Base-by-base conservation (phyloP, 164 flowering plant species). In the Kalanchoe fedtschenkoi region DNA sequence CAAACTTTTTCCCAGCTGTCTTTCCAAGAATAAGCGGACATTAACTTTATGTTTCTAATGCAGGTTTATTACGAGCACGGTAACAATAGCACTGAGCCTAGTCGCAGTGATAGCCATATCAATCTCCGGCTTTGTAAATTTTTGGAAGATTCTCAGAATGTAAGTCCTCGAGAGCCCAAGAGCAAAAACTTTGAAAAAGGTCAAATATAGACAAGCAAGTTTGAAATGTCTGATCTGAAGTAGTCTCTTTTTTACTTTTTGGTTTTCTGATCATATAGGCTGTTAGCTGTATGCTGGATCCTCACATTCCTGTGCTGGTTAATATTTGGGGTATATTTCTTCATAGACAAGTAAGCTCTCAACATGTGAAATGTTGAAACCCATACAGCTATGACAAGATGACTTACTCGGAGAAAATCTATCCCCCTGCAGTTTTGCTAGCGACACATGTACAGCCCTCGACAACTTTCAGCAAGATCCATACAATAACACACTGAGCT, bases 391-490 rank as follows among this genome's bases (percentile, higher is more conserved):
- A 3, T 22, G 16, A 24, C 24, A 6, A 21, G 29, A 22, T 30
- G 33, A 14, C 37, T 26, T 33, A 32, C 16, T 29, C 5, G 19
- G 34, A 41, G 59, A 55, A 35, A 9, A 51, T 14, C 67, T 83
- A n/a, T 83, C 41, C 34, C 21, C 28, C 3, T 34, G 5, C 34
- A 91, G 97, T 47, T 91, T 91, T 60, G 68, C 87, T 0, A 68
- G 76, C 13, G 97, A 91, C 62, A 79, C 95, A 1, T 91, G 96
- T 69, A 79, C 84, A 34, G 91, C 95, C 34, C 76, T 91, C 16
- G 76, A 78, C 42, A 72, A 72, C 51, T 91, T 87, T 69, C 90
- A 80, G 62, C 66, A 78, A 61, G 72, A 88, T 65, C 96, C 97
- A 9, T 65, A 73, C 53, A 85, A 87, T 79, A 91, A 74, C 73